Base-by-base conservation (phyloP, 2,329 filamentous ascomycete species). In the Aspergillus aculeatus region DNA sequence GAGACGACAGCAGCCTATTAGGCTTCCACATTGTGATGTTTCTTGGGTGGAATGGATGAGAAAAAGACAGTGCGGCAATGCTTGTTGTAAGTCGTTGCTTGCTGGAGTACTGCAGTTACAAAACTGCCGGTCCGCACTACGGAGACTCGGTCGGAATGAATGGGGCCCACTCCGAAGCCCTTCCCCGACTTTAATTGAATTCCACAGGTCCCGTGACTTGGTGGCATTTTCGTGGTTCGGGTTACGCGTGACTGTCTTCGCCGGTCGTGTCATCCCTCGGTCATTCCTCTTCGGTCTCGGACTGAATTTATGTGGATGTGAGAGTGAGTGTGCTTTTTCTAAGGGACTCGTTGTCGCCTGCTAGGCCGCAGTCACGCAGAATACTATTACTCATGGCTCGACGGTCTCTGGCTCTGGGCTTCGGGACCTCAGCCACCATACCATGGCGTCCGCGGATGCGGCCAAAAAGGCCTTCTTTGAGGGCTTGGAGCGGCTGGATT, bases 381-480 rank as follows among this genome's bases (percentile, higher is more conserved):
- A 21, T 6, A 44, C 38, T 44, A 16, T 12, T 16, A 58, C 60
- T 47, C 31, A 66, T 69, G 66, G 67, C 59, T 62, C 38, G 56
- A 50, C 31, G 19, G 59, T 52, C 50, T 47, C 50, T 44, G 26
- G 47, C 49, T 44, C 49, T 47, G 26, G 47, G 51, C 50, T 23
- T 55, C 50, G 59, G 61, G 64, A 58, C 55, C 61, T 62, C 38
- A 58, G 63, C 50, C 59, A 63, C 58, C 52, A 44, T 51, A 55
- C 41, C 24, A 71, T 72, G 68, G 63, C 57, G 56, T 57, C 56
- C 50, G 56, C 35, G 55, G 55, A 38, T 26, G 51, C 21, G 6
- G 69, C 65, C 60, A 78, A 78, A 65, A 63, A 67, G 58, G 59
- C 63, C 19, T 75, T 79, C 56, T 78, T 77, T 63, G 65, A 60